Evolutionary conservation across 2,329 filamentous ascomycete species (phyloP).

Genomic region (Talaromyces atroroseus): DNA sequence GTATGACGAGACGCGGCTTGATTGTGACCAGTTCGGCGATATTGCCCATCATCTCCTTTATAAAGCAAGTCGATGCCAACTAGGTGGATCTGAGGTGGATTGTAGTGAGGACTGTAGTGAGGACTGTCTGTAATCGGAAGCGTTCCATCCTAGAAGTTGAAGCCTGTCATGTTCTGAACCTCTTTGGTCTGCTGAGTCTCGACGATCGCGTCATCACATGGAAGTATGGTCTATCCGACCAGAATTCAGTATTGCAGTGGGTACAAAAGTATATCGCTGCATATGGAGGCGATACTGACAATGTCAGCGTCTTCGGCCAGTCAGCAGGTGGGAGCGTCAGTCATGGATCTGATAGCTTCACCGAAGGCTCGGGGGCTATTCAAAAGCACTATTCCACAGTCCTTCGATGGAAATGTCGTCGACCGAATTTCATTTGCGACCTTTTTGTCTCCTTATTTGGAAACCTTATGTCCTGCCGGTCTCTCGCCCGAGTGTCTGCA

Average conservation of each 20-base stretch:
- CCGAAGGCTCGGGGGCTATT: constrained; percentile 12
- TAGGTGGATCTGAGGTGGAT: too few species aligned
- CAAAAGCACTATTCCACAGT: constrained; percentile 10
- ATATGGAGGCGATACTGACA: constrained; percentile 38
- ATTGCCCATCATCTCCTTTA: constrained; percentile 4
- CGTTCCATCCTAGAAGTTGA: constrained; percentile 19
- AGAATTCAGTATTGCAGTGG: constrained; percentile 34
- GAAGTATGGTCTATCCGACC: constrained; percentile 37
- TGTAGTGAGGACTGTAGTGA: constrained; percentile 15
- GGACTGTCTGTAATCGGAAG: constrained; percentile 26
- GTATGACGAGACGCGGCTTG: constrained; percentile 5
- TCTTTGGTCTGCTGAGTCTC: constrained; percentile 48
- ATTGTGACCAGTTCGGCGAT: neutral
- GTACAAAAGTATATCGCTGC: constrained; percentile 34
- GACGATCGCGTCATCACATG: constrained; percentile 29
- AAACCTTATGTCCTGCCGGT: constrained; percentile 1
- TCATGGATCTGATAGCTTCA: constrained; percentile 9
- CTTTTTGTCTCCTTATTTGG: constrained; percentile 3
- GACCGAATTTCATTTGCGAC: constrained; percentile 1
- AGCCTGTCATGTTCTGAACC: constrained; percentile 37
- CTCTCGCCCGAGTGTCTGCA: constrained; percentile 8
- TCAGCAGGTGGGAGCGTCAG: constrained; percentile 43
- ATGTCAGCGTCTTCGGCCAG: constrained; percentile 49
- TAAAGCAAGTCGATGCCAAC: constrained; percentile 8
- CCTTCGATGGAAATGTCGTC: constrained; percentile 4